Base-by-base conservation (phyloP, 208 protist genomes). In the Wallacemonas collosoma region DNA sequence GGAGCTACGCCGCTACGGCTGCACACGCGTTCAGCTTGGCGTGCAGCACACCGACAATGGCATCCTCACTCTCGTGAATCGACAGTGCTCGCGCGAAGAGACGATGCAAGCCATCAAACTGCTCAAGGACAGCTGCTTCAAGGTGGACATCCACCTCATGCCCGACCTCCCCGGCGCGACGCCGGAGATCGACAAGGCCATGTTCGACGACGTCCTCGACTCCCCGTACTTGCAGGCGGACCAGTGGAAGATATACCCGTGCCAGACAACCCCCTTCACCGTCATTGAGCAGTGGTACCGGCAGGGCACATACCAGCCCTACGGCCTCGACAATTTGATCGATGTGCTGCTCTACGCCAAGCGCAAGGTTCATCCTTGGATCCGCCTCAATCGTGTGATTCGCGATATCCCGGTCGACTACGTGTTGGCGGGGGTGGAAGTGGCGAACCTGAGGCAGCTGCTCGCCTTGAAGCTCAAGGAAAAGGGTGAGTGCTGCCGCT, bases 111-210 rank as follows among this genome's bases (percentile, higher is more conserved):
- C 88, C n/a, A 99, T 99, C 67, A 91, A 97, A 68, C 75, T 99
- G 6, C 81, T 96, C 38, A 99, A 99, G 72, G 98, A 99, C 76
- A 85, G 91, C 66, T 99, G 98, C 55, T 99, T 98, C 81, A 99
- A 99, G 79, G 94, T 99, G 1, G 97, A 99, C 40, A 97, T 98
- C 7, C 99, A 99, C 71, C 98, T 99, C 77, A 99, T 99, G 99
- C 99, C 99, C 4, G 98, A 99, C 90, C 81, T 99, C 38, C 98
- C 98, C 40, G 97, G 98, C 53, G 90, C 98, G 14, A 96, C 87
- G 36, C 87, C 98, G 38, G 94, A 95, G 36, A 83, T 98, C 48
- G 98, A 99, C 82, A 84, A 98, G 40, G 77, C 81, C 47, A 97
- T 98, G 80, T 98, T 99, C 72, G 86, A 93, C 60, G 97, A 99